Evolutionary conservation across 768 basidiomycete genomes (phyloP), one percentile per base, ranked within the genome.

Genomic region (Tephrocybe sp.): DNA sequence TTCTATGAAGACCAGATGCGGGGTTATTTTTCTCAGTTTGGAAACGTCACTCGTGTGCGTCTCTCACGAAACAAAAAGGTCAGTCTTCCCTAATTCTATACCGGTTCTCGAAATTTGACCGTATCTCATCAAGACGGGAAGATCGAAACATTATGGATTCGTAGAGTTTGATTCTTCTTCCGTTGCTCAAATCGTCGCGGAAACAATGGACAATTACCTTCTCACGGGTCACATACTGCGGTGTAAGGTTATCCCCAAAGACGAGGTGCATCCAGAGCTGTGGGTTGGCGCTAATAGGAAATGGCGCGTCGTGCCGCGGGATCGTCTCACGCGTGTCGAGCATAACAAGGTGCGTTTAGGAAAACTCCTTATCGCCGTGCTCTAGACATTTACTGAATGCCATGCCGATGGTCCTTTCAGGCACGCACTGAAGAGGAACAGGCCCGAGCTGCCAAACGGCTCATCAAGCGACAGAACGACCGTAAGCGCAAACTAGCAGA

Each of bases 161-260:
- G 76, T 99, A 61, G 96, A 98, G 69, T 97, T 99, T 66, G 83
- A 86, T 47, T 94, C 92, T 35, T 79, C 83, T 16, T 78, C 87
- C 0, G 94, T 98, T 25, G 95, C 97, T 0, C 73, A 94, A 62
- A 98, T 99, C 54, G 97, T 97, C 7, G 87, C 90, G 1, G 97
- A 98, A 62, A 98, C 96, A 37, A 98, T 98, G 97, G 85, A 99
- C 77, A 98, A 97, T 72, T 99, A 98, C 68, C 80, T 99, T 31
- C 77, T 99, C 55, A 82, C 89, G 78, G 95, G 96, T 6, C 96
- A 97, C 64, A 88, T 99, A 55, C 77, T 99, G 47, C 83, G 81
- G 36, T 98, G 96, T 75, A 89, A 91, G 68, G 68, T 94, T 44
- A 83, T 98, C 51, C 92, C 97, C 32, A 84, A 84, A 58, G 92